Conservation (phyloP, 306 rosid species). For the Rosa chinensis region DNA sequence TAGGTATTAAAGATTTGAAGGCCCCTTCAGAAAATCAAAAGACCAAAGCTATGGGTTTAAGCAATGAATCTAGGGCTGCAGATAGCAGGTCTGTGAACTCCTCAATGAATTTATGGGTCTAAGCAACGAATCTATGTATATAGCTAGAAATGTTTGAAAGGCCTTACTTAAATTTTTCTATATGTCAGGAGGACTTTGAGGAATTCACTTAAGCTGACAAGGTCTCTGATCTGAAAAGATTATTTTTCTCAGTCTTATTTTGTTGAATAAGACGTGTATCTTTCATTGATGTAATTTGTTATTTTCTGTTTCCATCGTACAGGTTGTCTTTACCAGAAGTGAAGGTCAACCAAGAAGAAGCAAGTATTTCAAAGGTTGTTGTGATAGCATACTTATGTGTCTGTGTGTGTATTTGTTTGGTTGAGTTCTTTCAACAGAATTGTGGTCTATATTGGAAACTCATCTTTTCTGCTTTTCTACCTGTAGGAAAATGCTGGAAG, state of each 20-base stretch:
- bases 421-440: background rate
- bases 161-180: constrained; percentile 3
- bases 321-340: constrained; percentile 73
- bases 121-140: constrained; percentile 3
- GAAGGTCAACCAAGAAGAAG: constrained; percentile 44
- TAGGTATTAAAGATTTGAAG: constrained; percentile 32
- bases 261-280: constrained; percentile 26
- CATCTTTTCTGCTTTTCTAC: constrained; percentile 16
- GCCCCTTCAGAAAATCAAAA: constrained; percentile 41
- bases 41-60: constrained; percentile 34
- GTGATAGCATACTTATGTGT: constrained; percentile 7
- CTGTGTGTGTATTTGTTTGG: background rate
- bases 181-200: constrained; percentile 51
- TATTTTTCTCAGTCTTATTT: background rate
- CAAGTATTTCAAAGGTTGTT: constrained; percentile 50
- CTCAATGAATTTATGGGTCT: background rate
- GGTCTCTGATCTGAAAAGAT: constrained; percentile 38
- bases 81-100: constrained; percentile 58
- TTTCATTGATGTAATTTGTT: constrained; percentile 27
- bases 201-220: constrained; percentile 44
- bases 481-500: constrained; percentile 55
- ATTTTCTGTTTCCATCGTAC: constrained; percentile 29
- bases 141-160: constrained; percentile 3
- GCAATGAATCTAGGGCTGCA: constrained; percentile 36
- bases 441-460: constrained; percentile 20